Evolutionary conservation across 768 basidiomycete genomes (phyloP), one percentile per base, ranked within the genome.

Genomic region (Paxillus involutus): DNA sequence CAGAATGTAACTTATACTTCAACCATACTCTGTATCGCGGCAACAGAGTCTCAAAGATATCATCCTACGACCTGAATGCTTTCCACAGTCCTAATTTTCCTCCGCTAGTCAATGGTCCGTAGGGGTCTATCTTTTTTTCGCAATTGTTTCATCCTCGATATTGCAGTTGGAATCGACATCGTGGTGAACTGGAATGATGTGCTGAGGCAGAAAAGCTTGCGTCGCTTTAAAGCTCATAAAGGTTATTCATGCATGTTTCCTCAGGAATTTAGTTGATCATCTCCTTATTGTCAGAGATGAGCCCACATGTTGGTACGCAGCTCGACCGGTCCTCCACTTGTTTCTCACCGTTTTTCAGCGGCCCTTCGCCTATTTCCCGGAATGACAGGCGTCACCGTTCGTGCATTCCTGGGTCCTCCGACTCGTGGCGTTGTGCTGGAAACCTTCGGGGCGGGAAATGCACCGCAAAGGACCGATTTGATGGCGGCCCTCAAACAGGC

Each of bases 381-480:
- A 17, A 93, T 96, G 56, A 84, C 88, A 13, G 79, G 82, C 0
- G 75, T 81, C 10, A 91, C 89, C 3, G 74, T 94, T 44, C 84
- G 77, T 16, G 86, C 89, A 3, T 94, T 94, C 65, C 79, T 93
- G 14, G 77, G 75, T 45, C 84, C 88, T 11, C 87, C 89, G 4
- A 82, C 86, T 8, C 81, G 79, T 30, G 94, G 94, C 4, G 86
- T 94, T 3, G 87, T 98, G 10, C 76, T 98, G 2, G 91, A 96
- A 67, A 92, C 90, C 2, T 98, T 91, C 68, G 95, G 95, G 7
- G 86, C 93, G 1, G 95, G 95, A 0, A 98, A 98, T 70, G 91
- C 93, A 10, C 94, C 95, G 0, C 87, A 92, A 61, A 80, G 90
- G 12, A 55, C 77, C 45, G 93, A 94, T 59, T 72, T 97, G 17